Conservation (phyloP, 2,329 filamentous ascomycete genomes). For the Venturiaceae sp. region DNA sequence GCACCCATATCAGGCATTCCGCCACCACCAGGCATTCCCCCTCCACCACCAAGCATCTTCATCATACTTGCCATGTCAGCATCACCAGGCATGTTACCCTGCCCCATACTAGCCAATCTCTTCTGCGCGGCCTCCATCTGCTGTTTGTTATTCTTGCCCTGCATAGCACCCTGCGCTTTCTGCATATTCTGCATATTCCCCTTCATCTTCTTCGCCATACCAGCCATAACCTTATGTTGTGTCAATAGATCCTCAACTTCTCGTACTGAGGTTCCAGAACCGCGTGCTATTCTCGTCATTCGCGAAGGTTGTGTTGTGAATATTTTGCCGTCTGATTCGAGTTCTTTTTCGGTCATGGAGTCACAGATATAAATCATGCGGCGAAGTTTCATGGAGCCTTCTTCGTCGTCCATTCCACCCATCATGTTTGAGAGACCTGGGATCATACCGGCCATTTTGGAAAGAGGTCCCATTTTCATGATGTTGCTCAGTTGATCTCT, state of each 20-base stretch:
- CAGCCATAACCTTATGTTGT: conserved; percentile 97
- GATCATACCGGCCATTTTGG: conserved; percentile 98
- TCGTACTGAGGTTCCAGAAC: conserved; percentile 79
- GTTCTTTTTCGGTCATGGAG: conserved; percentile 92
- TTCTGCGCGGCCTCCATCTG: conserved; percentile 98
- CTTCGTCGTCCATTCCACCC: conserved; percentile 93
- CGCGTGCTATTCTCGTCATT: conserved; percentile 84
- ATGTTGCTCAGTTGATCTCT: conserved; percentile 94
- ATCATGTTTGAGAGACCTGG: conserved; percentile 90
- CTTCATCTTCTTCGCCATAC: conserved; percentile 98
- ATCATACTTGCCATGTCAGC: conserved; percentile 73
- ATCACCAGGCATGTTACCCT: conserved; percentile 47
- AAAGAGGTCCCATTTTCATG: conserved; percentile 98
- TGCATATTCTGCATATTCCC: conserved; percentile 98
- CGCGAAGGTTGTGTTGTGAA: conserved; percentile 86
- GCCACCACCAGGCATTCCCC: conserved; percentile 43
- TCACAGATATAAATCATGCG: conserved; percentile 99
- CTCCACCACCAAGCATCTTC: conserved; percentile 74
- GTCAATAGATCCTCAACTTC: conserved; percentile 97
- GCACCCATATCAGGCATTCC: conserved; percentile 10
- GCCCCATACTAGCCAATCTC: conserved; percentile 85
- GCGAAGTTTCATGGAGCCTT: conserved; percentile 85
- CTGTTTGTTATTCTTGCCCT: conserved; percentile 81
- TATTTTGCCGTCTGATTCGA: conserved; percentile 90
- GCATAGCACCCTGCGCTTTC: conserved; percentile 81